A percentile compares a stretch with the other conserved stretches of the same genome.
phyloP scores from a whole-genome alignment of 495 filamentous ascomycete genomes.

The Parachaetomium inaequale region DNA sequence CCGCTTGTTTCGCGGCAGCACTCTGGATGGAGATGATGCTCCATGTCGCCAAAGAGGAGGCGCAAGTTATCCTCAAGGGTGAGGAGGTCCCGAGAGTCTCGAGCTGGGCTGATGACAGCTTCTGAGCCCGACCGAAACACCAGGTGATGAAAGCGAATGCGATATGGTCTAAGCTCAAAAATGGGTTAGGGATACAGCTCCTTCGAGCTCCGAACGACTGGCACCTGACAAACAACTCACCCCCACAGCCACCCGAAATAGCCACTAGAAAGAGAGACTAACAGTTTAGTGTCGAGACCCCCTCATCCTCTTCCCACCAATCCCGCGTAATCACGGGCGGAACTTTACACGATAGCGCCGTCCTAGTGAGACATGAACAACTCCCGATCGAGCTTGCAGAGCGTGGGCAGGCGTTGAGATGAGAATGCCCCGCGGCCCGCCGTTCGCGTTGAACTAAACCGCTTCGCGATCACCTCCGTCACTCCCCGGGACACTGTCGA shows the following conservation, averaged over 20 bases:
- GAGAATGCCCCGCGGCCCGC: too few species aligned
- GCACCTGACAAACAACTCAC: neutral
- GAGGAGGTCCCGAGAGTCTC: neutral
- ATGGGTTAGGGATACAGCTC: neutral
- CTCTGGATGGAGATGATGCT: neutral
- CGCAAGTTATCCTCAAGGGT: neutral
- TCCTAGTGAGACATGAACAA: too few species aligned
- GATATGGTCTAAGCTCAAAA: neutral
- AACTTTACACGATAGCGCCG: too few species aligned
- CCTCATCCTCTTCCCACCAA: conserved; percentile 1
- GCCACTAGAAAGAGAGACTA: neutral
- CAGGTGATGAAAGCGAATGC: neutral
- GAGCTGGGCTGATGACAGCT: too few species aligned
- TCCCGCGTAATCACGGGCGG: neutral
- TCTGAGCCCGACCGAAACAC: neutral
- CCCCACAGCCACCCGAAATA: neutral
- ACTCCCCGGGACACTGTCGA: too few species aligned
- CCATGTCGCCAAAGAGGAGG: neutral
- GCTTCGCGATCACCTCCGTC: too few species aligned
- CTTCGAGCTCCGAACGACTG: neutral
- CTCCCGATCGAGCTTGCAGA: too few species aligned
- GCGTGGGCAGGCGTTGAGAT: too few species aligned
- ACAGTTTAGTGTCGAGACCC: neutral
- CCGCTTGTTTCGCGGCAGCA: neutral
- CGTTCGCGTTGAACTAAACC: too few species aligned